phyloP scores from a whole-genome alignment of 2,329 filamentous ascomycete genomes.

The Scedosporium boydii region DNA sequence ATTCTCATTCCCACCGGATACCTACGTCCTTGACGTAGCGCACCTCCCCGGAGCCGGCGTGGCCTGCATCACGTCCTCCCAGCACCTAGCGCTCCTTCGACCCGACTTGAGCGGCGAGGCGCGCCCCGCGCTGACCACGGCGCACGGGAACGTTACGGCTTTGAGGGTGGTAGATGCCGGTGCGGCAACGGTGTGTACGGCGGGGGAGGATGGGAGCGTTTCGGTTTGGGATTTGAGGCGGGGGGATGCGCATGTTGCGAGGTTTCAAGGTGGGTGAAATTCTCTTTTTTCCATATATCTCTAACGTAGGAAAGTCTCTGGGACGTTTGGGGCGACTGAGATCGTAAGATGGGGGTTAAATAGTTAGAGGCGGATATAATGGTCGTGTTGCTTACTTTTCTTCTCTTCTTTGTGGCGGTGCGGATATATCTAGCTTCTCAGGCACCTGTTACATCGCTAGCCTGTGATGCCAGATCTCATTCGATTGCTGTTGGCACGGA shows the following conservation, averaged over 20 bases:
- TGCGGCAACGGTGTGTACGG: constrained; percentile 51
- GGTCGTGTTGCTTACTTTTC: neutral
- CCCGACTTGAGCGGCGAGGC: constrained; percentile 43
- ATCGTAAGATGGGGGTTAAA: neutral
- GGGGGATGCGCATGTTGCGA: constrained; percentile 27
- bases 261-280: constrained; percentile 33
- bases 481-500: constrained; percentile 66
- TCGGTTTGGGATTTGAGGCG: constrained; percentile 56
- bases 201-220: constrained; percentile 61
- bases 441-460: constrained; percentile 53
- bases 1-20: constrained; percentile 21
- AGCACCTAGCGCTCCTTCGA: constrained; percentile 58
- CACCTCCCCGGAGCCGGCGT: constrained; percentile 37
- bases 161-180: constrained; percentile 44
- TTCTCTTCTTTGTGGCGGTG: constrained; percentile 8
- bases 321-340: neutral
- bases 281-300: neutral
- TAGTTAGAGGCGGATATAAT: neutral
- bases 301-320: neutral
- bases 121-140: constrained; percentile 34
- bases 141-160: constrained; percentile 54
- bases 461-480: constrained; percentile 45
- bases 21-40: constrained; percentile 51
- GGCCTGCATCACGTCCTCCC: constrained; percentile 59
- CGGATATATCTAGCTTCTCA: constrained; percentile 25